phyloP scores from a whole-genome alignment of 2,329 filamentous ascomycete genomes.

The Aureobasidium mangrovei region DNA sequence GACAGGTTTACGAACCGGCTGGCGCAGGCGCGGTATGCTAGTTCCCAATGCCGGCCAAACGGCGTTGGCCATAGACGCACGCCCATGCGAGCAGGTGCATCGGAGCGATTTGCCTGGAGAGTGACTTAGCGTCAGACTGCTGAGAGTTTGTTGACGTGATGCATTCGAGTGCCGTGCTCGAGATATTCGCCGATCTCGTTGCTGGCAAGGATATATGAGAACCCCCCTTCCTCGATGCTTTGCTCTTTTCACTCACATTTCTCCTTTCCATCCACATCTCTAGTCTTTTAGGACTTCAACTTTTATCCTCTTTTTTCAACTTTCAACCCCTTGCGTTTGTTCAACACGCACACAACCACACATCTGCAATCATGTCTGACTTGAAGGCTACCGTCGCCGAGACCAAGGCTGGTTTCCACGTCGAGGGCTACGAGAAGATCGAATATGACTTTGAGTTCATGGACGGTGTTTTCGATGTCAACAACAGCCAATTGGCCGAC shows the following conservation, averaged over 20 bases:
- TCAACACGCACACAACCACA: conserved; percentile 18
- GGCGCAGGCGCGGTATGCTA: conserved; percentile 6
- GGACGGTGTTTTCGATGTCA: conserved; percentile 55
- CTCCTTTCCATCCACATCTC: neutral
- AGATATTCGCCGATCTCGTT: conserved; percentile 11
- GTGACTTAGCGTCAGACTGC: conserved; percentile 5
- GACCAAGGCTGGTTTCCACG: conserved; percentile 58
- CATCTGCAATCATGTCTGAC: conserved; percentile 51
- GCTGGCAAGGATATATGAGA: conserved; percentile 6
- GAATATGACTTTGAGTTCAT: conserved; percentile 68
- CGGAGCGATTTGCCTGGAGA: conserved; percentile 10
- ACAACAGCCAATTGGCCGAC: conserved; percentile 53
- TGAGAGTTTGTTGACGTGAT: conserved; percentile 9
- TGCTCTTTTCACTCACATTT: conserved; percentile 1
- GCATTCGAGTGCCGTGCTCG: conserved; percentile 12
- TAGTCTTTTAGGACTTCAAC: neutral
- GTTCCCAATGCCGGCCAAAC: conserved; percentile 7
- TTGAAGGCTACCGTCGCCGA: conserved; percentile 55
- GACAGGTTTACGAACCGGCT: conserved; percentile 7
- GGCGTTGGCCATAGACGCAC: conserved; percentile 6
- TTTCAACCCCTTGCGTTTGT: conserved; percentile 8
- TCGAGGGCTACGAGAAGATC: conserved; percentile 67
- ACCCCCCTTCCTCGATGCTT: conserved; percentile 8
- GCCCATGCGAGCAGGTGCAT: conserved; percentile 9
- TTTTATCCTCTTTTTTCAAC: conserved; percentile 14